Base-by-base conservation (phyloP, 768 basidiomycete genomes). In the Pisolithus orientalis region DNA sequence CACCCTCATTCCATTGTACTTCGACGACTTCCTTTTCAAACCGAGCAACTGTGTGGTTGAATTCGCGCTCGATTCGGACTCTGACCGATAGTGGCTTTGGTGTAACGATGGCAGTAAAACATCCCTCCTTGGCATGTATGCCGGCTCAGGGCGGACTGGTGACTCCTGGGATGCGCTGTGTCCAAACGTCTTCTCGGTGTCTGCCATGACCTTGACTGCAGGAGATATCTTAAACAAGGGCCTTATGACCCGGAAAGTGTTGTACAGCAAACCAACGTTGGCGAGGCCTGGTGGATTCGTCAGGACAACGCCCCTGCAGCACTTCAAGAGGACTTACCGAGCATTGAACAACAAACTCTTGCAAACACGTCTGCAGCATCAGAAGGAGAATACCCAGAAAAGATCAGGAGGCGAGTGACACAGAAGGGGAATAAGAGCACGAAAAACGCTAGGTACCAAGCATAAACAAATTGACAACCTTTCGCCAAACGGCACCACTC, bases 241-340 rank as follows among this genome's bases (percentile, higher is more conserved):
- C 8, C 73, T 71, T 32, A 90, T 68, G 47, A 85, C 74, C 9
- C 80, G 78, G 62, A 87, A 78, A 9, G 83, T 86, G 61, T 84
- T 86, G 70, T 77, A 80, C 28, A 88, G 73, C n/a, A 89, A 70
- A 8, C 76, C 52, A 27, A 85, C 83, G 59, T 89, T 83, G 24
- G 80, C 79, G 27, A 82, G 58, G 40, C 85, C 87, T 90, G 53
- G 6, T 11, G 17, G 21, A 27, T 17, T 17, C 11, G 6, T 37
- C 31, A 59, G 11, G 21, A 27, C 50, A 32, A 45, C 57, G 10
- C 56, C 31, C 16, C 40, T 31, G 39, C 37, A 13, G 16, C 28
- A 28, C 46, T 27, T 43, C 37, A 27, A 29, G 21, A 3, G 25
- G 17, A 64, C 79, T 57, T 61, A 83, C 84, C 81, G 34, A 85